Base-by-base conservation (phyloP, 1,284 basidiomycete genomes). In the Ustilago nuda region DNA sequence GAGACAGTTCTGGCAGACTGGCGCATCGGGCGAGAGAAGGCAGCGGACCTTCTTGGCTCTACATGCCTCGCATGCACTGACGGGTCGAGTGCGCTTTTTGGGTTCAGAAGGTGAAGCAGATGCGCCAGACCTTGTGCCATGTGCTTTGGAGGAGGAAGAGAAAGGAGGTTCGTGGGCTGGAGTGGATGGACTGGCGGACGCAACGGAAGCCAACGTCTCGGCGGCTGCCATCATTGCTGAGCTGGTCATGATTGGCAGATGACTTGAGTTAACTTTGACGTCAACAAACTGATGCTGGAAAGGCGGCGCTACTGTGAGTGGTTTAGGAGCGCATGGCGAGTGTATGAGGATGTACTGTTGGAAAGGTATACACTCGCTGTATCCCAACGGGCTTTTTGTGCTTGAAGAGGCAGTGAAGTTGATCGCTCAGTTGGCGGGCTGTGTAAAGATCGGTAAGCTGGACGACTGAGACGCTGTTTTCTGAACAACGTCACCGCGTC, bases 11-110 rank as follows among this genome's bases (percentile, higher is more conserved):
- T 82, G 78, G 53, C 82, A 83, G 53, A 81, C 70, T 19, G 79
- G 79, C 3, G 74, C 69, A 41, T 81, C 79, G 2, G 79, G 76
- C 12, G 72, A 68, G 23, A 83, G 77, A 43, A 76, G 65, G 53
- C 82, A 83, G 36, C 77, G 78, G 36, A 82, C 78, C 65, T 83
- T 83, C 48, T 83, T 82, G 23, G 77, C 72, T 4, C 82, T 76
- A 48, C 80, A 83, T 8, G 76, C 72, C 43, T 83, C 82, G 57
- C 82, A 83, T 2, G 82, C 82, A 46, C 76, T 79, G 46, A 83
- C 76, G 19, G 82, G 82, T 9, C 82, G 56, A 11, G 82, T 83
- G 27, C 80, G 70, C 73, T 79, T 81, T 54, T 82, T 83, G 36
- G 80, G 76, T 30, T 79, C 72, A 19, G 58, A 61, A 8, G 52